A percentile compares a stretch with the other conserved stretches of the same genome.
phyloP scores from a whole-genome alignment of 257 asterid species.

The Lithospermum erythrorhizon region DNA sequence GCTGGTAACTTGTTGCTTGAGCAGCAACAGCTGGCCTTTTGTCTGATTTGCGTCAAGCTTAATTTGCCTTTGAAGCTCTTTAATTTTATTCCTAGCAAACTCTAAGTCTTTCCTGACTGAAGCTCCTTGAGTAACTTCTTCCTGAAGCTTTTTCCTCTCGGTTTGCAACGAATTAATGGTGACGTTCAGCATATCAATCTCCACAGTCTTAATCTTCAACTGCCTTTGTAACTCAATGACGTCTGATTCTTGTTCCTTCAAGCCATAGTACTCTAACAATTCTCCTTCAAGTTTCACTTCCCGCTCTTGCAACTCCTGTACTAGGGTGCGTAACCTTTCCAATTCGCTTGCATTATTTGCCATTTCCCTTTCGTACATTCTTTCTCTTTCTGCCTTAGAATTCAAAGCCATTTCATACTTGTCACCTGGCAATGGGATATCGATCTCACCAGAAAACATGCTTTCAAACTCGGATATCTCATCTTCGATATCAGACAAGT shows the following conservation, averaged over 20 bases:
- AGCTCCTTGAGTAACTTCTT: conserved; percentile 62
- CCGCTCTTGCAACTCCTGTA: conserved; percentile 76
- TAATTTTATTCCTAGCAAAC: conserved; percentile 58
- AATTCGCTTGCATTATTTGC: conserved; percentile 60
- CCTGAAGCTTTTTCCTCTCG: conserved; percentile 89
- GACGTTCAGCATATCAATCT: conserved; percentile 76
- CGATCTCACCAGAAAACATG: conserved; percentile 77
- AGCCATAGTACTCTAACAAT: conserved; percentile 78
- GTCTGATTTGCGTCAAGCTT: conserved; percentile 92
- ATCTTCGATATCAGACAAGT: conserved; percentile 48
- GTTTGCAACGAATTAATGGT: conserved; percentile 74
- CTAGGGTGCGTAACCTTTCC: conserved; percentile 55
- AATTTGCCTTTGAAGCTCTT: conserved; percentile 77
- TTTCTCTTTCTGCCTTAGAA: conserved; percentile 49
- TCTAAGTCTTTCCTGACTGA: conserved; percentile 65
- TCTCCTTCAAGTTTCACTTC: conserved; percentile 94
- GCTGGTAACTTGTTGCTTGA: conserved; percentile 82
- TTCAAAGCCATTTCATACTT: conserved; percentile 31
- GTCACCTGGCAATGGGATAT: conserved; percentile 57
- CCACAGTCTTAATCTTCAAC: conserved; percentile 77
- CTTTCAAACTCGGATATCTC: conserved; percentile 72
- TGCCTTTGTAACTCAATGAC: conserved; percentile 68
- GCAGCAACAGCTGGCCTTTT: conserved; percentile 75
- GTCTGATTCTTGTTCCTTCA: conserved; percentile 86
- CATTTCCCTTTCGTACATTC: conserved; percentile 57